Base-by-base conservation (phyloP, 148 eudicot genomes). In the Drosera capensis region DNA sequence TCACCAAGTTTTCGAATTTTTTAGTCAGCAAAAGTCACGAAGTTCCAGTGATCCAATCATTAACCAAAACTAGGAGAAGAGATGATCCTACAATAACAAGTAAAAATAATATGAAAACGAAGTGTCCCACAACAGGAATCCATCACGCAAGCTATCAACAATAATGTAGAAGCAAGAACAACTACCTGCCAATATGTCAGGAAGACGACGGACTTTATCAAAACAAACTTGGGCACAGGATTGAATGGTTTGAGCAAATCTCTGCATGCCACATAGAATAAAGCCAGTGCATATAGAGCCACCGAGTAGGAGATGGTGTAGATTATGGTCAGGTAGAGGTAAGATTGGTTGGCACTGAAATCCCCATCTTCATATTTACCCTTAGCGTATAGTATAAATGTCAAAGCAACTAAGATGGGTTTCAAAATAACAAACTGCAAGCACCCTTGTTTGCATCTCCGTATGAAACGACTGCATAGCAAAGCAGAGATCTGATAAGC, bases 121-220 rank as follows among this genome's bases (percentile, higher is more conserved):
- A n/a, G n/a, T n/a, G n/a, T n/a, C n/a, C n/a, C n/a, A n/a, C n/a
- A n/a, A n/a, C n/a, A 28, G 11, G 11, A 28, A 28, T 28, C 7
- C 5, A 5, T 28, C 31, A 6, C 36, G 30, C 26, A 3, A 9
- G 21, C 17, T 23, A 2, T 16, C 23, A 49, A 63, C 16, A 7
- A 17, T 7, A 37, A 34, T 16, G 14, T 31, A 14, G 21, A 14
- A 30, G 17, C 21, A 23, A 5, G 1, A 30, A 8, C 38, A 28
- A 30, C 8, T 73, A 75, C 97, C 97, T 90, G 97, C 97, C 97
- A 90, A 58, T 90, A 90, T 4, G 97, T 90, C 58, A 90, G 76
- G 65, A 90, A 90, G 40, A 90, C 97, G 21, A 90, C 97, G 14
- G 87, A 80, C 54, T 90, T 90, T 57, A 90, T 90, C 43, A 90